Conservation (phyloP, 2,329 filamentous ascomycete species). For the Coniochaeta hoffmannii region DNA sequence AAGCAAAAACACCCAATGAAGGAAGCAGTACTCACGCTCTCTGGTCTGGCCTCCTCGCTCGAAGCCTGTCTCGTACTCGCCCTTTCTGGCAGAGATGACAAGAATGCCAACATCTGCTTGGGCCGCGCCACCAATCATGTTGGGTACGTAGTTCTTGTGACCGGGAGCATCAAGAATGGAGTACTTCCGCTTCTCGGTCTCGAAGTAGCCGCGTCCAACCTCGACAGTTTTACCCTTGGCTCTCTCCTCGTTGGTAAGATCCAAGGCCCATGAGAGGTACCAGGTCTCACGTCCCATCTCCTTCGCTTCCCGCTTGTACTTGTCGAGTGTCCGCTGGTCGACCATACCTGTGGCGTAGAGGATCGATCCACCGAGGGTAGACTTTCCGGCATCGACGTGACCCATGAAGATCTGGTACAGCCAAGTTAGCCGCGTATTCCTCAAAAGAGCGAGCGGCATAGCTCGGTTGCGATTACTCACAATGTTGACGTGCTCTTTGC, state of each 20-base stretch:
- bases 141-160: slow-evolving; percentile 96
- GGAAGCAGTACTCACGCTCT: slow-evolving; percentile 39
- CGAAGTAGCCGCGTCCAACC: slow-evolving; percentile 91
- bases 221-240: slow-evolving; percentile 97
- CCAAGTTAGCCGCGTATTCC: not conserved
- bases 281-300: slow-evolving; percentile 94
- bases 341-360: slow-evolving; percentile 96
- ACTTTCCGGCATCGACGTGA: slow-evolving; percentile 98
- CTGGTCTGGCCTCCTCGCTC: slow-evolving; percentile 93
- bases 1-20: not conserved
- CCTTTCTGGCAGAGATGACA: slow-evolving; percentile 93
- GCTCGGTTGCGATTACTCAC: slow-evolving; percentile 35
- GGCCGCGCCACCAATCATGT: slow-evolving; percentile 94
- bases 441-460: not conserved
- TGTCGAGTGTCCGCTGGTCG: slow-evolving; percentile 97
- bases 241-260: slow-evolving; percentile 94
- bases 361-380: slow-evolving; percentile 88
- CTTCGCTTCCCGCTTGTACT: slow-evolving; percentile 95
- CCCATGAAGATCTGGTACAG: slow-evolving; percentile 29
- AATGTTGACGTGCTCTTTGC: slow-evolving; percentile 88
- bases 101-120: slow-evolving; percentile 92
- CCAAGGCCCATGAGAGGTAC: slow-evolving; percentile 98
- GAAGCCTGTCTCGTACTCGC: slow-evolving; percentile 98
- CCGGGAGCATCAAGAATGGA: slow-evolving; percentile 94
- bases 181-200: slow-evolving; percentile 93